Base-by-base conservation (phyloP, 148 eudicot genomes). In the Rhododendron griersonianum region DNA sequence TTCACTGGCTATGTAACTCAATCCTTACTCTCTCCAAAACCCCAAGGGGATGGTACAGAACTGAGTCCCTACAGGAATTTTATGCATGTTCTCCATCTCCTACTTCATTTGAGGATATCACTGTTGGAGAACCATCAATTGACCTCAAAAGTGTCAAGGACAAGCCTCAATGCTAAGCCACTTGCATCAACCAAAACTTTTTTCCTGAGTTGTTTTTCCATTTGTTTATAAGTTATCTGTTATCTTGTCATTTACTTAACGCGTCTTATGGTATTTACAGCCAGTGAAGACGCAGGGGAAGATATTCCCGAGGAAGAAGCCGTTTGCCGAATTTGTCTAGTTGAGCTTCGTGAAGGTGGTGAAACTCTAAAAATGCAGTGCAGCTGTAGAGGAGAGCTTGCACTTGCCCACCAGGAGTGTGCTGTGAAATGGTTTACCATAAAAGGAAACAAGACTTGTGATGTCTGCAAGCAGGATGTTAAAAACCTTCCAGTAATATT, bases 341-440 rank as follows among this genome's bases (percentile, higher is more conserved):
- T 95, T 63, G 98, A 95, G 85, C 91, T 94, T 83, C 87, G 91
- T 39, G 98, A 95, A 91, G 98, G 90, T 50, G 96, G 98, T 57
- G 94, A 93, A 86, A 92, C 96, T 59, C 90, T 95, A 16, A 95
- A 95, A 86, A 77, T 95, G 91, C 96, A 95, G 87, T 95, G 98
- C 87, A 94, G 98, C 84, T 95, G 98, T 92, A 95, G 94, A 94
- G 96, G 98, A 75, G 98, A 94, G 85, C 98, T 95, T 88, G 96
- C 96, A 45, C 94, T 95, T 85, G 94, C 96, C 81, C 98, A 95
- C 90, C 83, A 91, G 84, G 95, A 92, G 84, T 95, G 98, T 87
- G 96, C 96, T 39, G 87, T 95, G 33, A 95, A 95, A 87, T 95
- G 98, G 98, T 95, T 95, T 90, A 93, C 92, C 84, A 95, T 94